These are phyloP conservation scores for Pigoraptor vietnamica DNA, from an alignment of 78 protist species.

Conservation along the genomic window DNA sequence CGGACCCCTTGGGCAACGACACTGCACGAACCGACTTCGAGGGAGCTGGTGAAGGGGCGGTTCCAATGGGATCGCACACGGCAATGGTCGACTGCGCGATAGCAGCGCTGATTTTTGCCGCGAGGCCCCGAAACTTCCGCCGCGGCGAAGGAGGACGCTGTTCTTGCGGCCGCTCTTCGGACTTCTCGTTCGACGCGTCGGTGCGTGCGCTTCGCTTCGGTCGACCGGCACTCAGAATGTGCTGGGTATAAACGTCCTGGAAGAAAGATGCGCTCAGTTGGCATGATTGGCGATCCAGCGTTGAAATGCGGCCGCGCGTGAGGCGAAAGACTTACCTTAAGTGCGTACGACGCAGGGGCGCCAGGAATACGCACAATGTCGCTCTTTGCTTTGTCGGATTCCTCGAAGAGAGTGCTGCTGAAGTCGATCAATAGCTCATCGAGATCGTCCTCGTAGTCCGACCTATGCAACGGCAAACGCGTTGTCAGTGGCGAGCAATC, in stretches of 20 bases:
- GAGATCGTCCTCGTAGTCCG: background rate
- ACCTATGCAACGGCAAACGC: background rate
- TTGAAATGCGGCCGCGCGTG: background rate
- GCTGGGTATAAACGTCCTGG: background rate
- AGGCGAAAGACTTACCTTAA: background rate
- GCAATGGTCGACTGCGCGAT: background rate
- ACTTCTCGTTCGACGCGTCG: background rate
- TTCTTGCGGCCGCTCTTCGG: background rate
- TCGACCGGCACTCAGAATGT: background rate
- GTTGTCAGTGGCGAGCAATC: background rate
- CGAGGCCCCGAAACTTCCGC: background rate
- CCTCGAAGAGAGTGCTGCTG: background rate
- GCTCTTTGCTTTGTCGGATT: background rate
- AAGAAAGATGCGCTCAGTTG: background rate
- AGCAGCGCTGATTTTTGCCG: background rate
- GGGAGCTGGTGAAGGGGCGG: background rate
- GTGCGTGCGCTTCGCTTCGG: background rate
- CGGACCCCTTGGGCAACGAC: background rate
- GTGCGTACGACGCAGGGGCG: background rate
- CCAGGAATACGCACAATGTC: background rate
- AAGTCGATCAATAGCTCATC: background rate
- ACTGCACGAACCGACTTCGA: background rate
- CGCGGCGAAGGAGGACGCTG: no score
- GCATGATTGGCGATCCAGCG: no score
- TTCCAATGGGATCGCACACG: background rate